Percentiles rank a stretch among this genome's conserved stretches.
phyloP scores from a whole-genome alignment of 257 asterid species.

The Agastache rugosa region DNA sequence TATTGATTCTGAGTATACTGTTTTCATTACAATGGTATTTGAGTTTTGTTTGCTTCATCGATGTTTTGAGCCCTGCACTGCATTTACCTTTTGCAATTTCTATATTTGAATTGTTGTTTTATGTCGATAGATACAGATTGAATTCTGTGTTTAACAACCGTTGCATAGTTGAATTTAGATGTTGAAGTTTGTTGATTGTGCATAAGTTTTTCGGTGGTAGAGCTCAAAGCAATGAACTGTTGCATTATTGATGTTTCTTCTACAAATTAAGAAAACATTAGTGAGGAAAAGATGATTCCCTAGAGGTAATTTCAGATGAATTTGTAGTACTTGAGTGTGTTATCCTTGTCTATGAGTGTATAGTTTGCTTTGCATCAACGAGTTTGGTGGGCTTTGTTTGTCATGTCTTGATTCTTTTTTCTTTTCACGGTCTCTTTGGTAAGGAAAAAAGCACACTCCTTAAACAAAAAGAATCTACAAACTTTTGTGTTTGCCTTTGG shows the following conservation, averaged over 20 bases:
- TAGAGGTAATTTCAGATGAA: slow-evolving; percentile 1
- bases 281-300: not conserved
- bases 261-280: slow-evolving; percentile 1
- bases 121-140: slow-evolving; percentile 8
- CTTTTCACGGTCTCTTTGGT: slow-evolving; percentile 23
- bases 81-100: slow-evolving; percentile 10
- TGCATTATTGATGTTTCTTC: not conserved
- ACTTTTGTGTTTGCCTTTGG: not conserved
- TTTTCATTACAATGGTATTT: not conserved
- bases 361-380: not conserved
- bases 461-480: not conserved
- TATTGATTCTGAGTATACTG: not conserved
- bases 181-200: not conserved
- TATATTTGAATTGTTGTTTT: not conserved
- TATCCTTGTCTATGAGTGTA: not conserved
- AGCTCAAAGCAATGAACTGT: not conserved
- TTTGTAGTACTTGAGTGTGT: not conserved
- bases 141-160: not conserved
- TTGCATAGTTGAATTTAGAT: not conserved
- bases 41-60: not conserved
- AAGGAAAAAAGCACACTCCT: not conserved
- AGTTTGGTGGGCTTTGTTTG: slow-evolving; percentile 14
- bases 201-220: not conserved
- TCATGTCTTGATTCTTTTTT: slow-evolving; percentile 7
- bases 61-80: not conserved